Conservation (phyloP, 1,284 basidiomycete genomes). For the Ganoderma lingzhi region DNA sequence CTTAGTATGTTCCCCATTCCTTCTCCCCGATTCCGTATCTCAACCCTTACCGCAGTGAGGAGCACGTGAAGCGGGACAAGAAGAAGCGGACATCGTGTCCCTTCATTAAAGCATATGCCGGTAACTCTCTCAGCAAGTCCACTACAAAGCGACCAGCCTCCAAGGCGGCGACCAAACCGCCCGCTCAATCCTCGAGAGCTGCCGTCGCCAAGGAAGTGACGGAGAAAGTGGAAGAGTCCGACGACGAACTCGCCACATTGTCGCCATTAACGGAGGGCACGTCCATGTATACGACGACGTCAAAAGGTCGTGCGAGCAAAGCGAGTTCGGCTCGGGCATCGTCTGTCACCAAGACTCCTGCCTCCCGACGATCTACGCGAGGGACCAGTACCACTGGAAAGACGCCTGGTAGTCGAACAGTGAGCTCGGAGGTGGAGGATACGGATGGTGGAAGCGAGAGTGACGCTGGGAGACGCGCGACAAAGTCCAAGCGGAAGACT, state of each 20-base stretch:
- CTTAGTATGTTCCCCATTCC: conserved; percentile 59
- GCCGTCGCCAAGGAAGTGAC: not conserved
- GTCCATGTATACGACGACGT: conserved; percentile 14
- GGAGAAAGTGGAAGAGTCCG: conserved; percentile 29
- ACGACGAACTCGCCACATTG: conserved; percentile 34
- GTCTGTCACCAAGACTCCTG: conserved; percentile 36
- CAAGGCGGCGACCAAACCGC: conserved; percentile 31
- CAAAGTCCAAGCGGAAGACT: conserved; percentile 38
- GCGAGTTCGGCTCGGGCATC: conserved; percentile 34
- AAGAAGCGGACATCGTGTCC: conserved; percentile 57
- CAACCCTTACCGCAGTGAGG: conserved; percentile 53
- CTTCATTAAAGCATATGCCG: conserved; percentile 52
- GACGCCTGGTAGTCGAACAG: conserved; percentile 31
- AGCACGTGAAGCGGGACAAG: conserved; percentile 66
- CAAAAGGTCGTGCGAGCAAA: conserved; percentile 26
- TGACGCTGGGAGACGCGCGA: conserved; percentile 37
- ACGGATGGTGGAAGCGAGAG: conserved; percentile 36
- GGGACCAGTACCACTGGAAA: conserved; percentile 36
- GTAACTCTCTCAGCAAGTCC: conserved; percentile 27
- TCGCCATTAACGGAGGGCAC: conserved; percentile 17
- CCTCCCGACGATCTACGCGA: conserved; percentile 43
- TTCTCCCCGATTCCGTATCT: not conserved
- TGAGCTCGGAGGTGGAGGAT: conserved; percentile 38
- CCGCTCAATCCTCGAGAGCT: conserved; percentile 25
- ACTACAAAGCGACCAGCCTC: conserved; percentile 34